phyloP scores from a whole-genome alignment of 345 rosid species.

The Cardamine resedifolia region DNA sequence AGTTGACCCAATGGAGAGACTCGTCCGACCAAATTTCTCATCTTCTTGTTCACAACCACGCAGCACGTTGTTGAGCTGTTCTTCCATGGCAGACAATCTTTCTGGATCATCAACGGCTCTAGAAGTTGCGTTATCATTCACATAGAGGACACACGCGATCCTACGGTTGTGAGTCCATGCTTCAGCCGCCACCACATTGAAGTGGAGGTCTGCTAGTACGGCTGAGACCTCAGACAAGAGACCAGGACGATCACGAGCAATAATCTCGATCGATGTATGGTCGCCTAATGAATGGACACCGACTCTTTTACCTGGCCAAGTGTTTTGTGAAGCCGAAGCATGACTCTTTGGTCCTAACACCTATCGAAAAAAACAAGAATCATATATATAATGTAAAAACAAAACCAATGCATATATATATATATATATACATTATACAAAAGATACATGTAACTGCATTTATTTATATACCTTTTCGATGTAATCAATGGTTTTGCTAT shows the following conservation, averaged over 20 bases:
- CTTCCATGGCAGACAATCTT: slow-evolving; percentile 67
- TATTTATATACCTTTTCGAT: slow-evolving; percentile 61
- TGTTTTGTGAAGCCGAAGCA: slow-evolving; percentile 48
- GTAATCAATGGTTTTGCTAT: slow-evolving; percentile 69
- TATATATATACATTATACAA: background rate
- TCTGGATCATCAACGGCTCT: slow-evolving; percentile 60
- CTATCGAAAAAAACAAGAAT: slow-evolving; percentile 38
- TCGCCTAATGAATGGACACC: slow-evolving; percentile 82
- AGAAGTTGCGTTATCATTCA: slow-evolving; percentile 59
- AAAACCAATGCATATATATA: background rate
- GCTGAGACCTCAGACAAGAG: slow-evolving; percentile 86
- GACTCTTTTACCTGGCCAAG: slow-evolving; percentile 67
- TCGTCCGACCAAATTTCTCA: slow-evolving; percentile 59
- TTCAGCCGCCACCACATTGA: slow-evolving; percentile 85
- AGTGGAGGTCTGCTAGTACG: slow-evolving; percentile 68
- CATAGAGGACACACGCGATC: slow-evolving; percentile 81
- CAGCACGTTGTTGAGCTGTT: slow-evolving; percentile 71
- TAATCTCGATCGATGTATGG: slow-evolving; percentile 86
- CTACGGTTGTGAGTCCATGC: slow-evolving; percentile 92
- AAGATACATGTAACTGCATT: background rate
- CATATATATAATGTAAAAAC: background rate
- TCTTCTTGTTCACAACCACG: slow-evolving; percentile 66
- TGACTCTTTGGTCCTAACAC: slow-evolving; percentile 80
- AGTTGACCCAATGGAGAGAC: slow-evolving; percentile 84
- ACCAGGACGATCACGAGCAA: slow-evolving; percentile 85